Conservation (phyloP, 495 filamentous ascomycete species). For the Cercophora sp. region DNA sequence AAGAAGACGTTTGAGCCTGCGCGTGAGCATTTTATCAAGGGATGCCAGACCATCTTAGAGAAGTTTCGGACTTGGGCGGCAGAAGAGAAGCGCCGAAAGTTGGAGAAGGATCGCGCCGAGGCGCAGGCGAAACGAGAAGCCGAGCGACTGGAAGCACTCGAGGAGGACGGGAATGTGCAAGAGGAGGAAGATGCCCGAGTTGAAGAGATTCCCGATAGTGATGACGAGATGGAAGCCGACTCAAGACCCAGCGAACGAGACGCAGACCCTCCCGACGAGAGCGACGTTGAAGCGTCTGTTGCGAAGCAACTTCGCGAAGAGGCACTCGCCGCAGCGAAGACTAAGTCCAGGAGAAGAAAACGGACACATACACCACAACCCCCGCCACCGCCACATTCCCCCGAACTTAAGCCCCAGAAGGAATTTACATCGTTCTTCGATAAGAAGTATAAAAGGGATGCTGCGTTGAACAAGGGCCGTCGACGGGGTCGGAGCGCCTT, state of each 20-base stretch:
- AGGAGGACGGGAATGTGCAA: slow-evolving; percentile 22
- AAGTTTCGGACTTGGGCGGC: slow-evolving; percentile 87
- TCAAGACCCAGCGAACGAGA: slow-evolving; percentile 27
- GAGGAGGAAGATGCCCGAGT: slow-evolving; percentile 27
- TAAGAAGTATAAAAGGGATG: slow-evolving; percentile 70
- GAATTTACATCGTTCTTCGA: slow-evolving; percentile 84
- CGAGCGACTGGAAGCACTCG: slow-evolving; percentile 16
- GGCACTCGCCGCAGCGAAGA: slow-evolving; percentile 43
- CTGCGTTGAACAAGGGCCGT: slow-evolving; percentile 61
- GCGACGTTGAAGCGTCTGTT: slow-evolving; percentile 69
- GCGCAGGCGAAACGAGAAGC: slow-evolving; percentile 39
- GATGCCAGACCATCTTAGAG: slow-evolving; percentile 72
- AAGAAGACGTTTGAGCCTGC: slow-evolving; percentile 85
- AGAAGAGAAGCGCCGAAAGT: slow-evolving; percentile 78
- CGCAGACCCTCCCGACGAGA: slow-evolving; percentile 33
- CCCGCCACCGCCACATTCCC: slow-evolving; percentile 12
- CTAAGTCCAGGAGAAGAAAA: slow-evolving; percentile 7
- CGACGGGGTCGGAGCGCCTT: slow-evolving; percentile 47
- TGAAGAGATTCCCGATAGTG: slow-evolving; percentile 20
- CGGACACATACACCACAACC: slow-evolving; percentile 5
- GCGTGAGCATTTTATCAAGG: slow-evolving; percentile 73
- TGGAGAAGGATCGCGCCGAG: slow-evolving; percentile 54
- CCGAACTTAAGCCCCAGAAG: slow-evolving; percentile 41
- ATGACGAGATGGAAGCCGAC: slow-evolving; percentile 21
- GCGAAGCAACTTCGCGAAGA: slow-evolving; percentile 73